Percentiles rank a stretch among this genome's conserved stretches.
phyloP scores from a whole-genome alignment of 257 asterid genomes.

The Solanum sitiens region DNA sequence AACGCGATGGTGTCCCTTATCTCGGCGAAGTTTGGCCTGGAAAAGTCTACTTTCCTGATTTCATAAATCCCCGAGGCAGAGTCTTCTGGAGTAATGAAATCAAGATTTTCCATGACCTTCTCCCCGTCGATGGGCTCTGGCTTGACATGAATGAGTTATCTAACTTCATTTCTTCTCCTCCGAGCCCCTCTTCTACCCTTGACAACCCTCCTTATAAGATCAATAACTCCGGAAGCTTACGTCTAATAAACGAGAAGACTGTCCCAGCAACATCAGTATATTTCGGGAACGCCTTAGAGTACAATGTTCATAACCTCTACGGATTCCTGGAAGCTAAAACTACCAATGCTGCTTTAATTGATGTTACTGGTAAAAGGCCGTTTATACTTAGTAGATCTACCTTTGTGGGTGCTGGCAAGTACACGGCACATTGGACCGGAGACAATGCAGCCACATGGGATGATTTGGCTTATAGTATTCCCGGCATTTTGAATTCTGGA shows the following conservation, averaged over 20 bases:
- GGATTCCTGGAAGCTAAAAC: conserved; percentile 71
- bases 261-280: conserved; percentile 67
- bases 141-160: conserved; percentile 89
- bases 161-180: conserved; percentile 64
- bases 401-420: conserved; percentile 84
- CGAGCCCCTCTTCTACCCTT: conserved; percentile 42
- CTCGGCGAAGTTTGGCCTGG: conserved; percentile 95
- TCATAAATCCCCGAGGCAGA: conserved; percentile 39
- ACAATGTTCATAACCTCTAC: conserved; percentile 68
- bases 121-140: conserved; percentile 83
- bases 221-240: conserved; percentile 41
- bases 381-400: conserved; percentile 82
- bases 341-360: conserved; percentile 46
- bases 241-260: conserved; percentile 39
- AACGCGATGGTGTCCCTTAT: conserved; percentile 59
- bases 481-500: conserved; percentile 66
- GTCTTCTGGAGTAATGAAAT: conserved; percentile 66
- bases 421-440: conserved; percentile 93
- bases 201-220: conserved; percentile 86
- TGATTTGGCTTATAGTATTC: conserved; percentile 64
- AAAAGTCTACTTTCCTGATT: conserved; percentile 68
- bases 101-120: conserved; percentile 33
- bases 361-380: conserved; percentile 56
- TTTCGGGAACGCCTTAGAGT: conserved; percentile 49
- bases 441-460: conserved; percentile 91